Evolutionary conservation across 805 yeast genomes (phyloP).

Genomic region (Lipomyces sp.): DNA sequence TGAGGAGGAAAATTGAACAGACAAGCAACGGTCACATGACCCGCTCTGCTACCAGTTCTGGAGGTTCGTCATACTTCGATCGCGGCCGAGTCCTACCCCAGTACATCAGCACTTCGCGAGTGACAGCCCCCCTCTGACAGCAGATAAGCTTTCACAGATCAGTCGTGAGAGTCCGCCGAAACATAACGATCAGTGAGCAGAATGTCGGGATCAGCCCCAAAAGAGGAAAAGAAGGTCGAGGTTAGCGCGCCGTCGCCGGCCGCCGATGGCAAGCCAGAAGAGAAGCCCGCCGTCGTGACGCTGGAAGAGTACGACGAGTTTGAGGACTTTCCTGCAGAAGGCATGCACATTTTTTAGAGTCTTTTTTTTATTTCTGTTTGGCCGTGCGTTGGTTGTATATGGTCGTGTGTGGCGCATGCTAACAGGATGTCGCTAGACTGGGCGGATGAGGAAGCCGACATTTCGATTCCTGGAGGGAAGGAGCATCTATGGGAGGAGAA

Average conservation of each 20-base stretch:
- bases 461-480: constrained; percentile 43
- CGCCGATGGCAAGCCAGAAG: constrained; percentile 4
- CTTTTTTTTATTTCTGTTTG: neutral
- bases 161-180: too few species aligned
- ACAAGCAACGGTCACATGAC: too few species aligned
- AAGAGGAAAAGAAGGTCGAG: neutral
- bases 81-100: too few species aligned
- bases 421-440: constrained; percentile 49
- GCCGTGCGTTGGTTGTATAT: neutral
- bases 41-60: too few species aligned
- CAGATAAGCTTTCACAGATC: too few species aligned
- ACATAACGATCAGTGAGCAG: too few species aligned
- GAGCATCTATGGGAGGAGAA: constrained; percentile 88
- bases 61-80: too few species aligned
- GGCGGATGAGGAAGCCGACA: constrained; percentile 57
- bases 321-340: constrained; percentile 91
- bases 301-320: constrained; percentile 96
- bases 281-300: constrained; percentile 50
- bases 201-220: neutral
- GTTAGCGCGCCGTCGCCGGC: neutral
- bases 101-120: too few species aligned
- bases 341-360: constrained; percentile 31
- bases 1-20: too few species aligned
- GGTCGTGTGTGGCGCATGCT: neutral
- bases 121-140: too few species aligned